A percentile compares a stretch with the other conserved stretches of the same genome.
These are phyloP conservation scores for Apophysomyces elegans DNA, from an alignment of 371 early-diverging fungal species.

Conservation along the genomic window DNA sequence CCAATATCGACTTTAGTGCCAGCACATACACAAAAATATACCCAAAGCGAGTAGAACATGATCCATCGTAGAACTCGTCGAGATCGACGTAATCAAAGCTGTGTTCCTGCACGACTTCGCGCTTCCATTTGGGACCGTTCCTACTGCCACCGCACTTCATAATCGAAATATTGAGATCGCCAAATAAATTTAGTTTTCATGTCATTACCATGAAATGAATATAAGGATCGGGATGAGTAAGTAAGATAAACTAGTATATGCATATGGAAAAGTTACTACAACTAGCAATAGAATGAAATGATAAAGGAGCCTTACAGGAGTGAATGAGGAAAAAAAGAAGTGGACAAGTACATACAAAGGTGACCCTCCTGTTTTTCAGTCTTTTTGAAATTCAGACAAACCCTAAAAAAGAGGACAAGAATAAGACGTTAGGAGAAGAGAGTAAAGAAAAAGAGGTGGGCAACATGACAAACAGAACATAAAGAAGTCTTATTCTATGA, in stretches of 20 bases:
- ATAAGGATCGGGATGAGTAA: constrained; percentile 4
- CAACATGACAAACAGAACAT: not conserved
- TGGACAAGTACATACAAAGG: not conserved
- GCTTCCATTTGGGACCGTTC: constrained; percentile 73
- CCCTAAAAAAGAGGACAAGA: constrained; percentile 7
- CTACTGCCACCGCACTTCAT: constrained; percentile 1
- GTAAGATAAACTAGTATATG: not conserved
- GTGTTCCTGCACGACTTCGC: constrained; percentile 84
- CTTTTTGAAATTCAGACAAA: not conserved
- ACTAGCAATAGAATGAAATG: not conserved
- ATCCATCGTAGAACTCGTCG: constrained; percentile 73
- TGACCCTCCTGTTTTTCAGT: constrained; percentile 1
- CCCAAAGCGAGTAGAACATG: constrained; percentile 45
- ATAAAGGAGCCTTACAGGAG: constrained; percentile 9
- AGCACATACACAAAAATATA: constrained; percentile 74
- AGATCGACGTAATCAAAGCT: constrained; percentile 91
- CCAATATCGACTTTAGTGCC: constrained; percentile 75
- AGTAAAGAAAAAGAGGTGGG: not conserved
- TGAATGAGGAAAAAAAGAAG: constrained; percentile 6
- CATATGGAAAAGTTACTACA: not conserved
- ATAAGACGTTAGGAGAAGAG: not conserved
- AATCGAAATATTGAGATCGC: not conserved
- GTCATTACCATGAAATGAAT: not conserved
- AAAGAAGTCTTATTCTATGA: not conserved
- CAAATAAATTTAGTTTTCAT: not conserved